Evolutionary conservation across 2,329 filamentous ascomycete genomes (phyloP), one percentile per base, ranked within the genome.

Genomic region (Hypoxylon sp.): DNA sequence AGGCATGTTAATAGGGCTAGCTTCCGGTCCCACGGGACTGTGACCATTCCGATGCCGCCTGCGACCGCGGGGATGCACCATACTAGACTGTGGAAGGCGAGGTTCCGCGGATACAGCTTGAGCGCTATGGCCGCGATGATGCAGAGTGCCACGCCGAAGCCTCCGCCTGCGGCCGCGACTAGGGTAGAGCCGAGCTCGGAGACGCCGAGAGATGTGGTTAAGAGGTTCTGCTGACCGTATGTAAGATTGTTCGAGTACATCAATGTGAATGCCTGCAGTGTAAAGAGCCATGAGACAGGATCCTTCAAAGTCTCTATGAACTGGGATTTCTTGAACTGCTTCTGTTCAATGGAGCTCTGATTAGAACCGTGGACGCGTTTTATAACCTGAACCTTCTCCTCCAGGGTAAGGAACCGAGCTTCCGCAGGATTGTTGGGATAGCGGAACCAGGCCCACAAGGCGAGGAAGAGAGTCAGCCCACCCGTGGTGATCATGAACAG

Each of bases 41-140:
- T 17, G 8, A 45, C 42, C 42, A 45, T 45, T 7, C 42, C 42
- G 7, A 45, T 45, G 8, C 42, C 42, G 16, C 42, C 42, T 7
- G 42, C 42, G n/a, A 45, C 42, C n/a, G 42, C 42, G 5, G 42
- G 42, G n/a, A 45, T 36, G 25, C 42, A 45, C 42, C 42, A 45
- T n/a, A 45, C 17, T 25, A 45, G 15, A 21, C 42, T 26, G 17
- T 45, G 42, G 8, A 30, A 7, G 4, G 42, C 42, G 19, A 45
- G 17, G 9, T 45, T 45, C 17, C 42, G 16, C 9, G 42, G 42
- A 17, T 45, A 17, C 42, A 31, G 36, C 16, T 36, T 45, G 1
- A 45, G 31, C 13, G 25, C 23, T n/a, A 36, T 13, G 9, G 34
- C 34, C n/a, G 34, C 34, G 12, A 36, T 17, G 19, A 36, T 15